phyloP scores from a whole-genome alignment of 1,139 yeast species.

The Pichia sp. region DNA sequence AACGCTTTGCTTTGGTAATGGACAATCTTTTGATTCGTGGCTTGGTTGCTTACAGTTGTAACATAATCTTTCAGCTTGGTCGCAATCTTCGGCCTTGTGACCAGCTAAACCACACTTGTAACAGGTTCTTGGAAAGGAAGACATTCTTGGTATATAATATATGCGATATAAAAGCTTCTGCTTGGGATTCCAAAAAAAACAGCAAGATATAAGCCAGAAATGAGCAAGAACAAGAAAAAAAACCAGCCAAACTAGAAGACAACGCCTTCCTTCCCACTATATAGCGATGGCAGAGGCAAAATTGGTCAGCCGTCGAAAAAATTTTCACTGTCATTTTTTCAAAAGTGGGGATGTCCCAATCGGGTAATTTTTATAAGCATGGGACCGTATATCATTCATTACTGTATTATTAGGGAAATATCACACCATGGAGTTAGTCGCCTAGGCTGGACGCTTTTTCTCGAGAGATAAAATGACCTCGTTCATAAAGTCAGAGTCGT shows the following conservation, averaged over 20 bases:
- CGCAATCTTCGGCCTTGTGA: constrained; percentile 84
- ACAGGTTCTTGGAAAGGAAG: constrained; percentile 72
- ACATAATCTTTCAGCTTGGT: constrained; percentile 77
- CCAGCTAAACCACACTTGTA: constrained; percentile 92
- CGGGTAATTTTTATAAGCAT: too few species aligned
- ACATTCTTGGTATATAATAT: constrained; percentile 34
- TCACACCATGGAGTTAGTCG: too few species aligned
- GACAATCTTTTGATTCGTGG: constrained; percentile 83
- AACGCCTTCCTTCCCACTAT: not conserved
- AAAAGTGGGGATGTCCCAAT: too few species aligned
- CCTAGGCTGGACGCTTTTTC: too few species aligned
- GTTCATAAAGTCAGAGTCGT: too few species aligned
- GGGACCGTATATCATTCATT: too few species aligned
- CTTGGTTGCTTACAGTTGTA: constrained; percentile 92
- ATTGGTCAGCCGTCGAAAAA: not conserved
- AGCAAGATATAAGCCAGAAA: not conserved
- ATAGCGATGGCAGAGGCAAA: not conserved
- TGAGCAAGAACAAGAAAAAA: not conserved
- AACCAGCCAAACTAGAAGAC: not conserved
- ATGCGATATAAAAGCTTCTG: too few species aligned
- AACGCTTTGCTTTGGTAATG: constrained; percentile 77
- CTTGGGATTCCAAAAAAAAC: not conserved
- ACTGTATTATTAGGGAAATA: too few species aligned
- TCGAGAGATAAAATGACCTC: too few species aligned
- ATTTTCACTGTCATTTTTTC: too few species aligned